Conservation (phyloP, 2,329 filamentous ascomycete species). For the Paecilomyces sp. region DNA sequence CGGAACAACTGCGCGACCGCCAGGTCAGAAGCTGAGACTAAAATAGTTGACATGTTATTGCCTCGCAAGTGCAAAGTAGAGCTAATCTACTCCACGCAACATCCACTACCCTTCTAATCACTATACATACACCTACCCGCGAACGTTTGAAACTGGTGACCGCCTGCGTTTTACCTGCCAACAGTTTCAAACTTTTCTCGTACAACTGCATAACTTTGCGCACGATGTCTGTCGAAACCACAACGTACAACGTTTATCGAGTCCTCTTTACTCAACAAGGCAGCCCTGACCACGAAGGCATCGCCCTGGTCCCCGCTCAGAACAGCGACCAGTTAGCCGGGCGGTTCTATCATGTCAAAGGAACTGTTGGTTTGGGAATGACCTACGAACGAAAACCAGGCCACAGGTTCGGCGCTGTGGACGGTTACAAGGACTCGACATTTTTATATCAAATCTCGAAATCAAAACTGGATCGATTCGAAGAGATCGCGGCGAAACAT, state of each 20-base stretch:
- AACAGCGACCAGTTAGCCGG: background rate
- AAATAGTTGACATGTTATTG: too few species aligned
- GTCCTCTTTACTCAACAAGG: background rate
- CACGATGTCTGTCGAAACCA: background rate
- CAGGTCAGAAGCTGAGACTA: too few species aligned
- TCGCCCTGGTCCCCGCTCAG: background rate
- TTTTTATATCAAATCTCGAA: background rate
- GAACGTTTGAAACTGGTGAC: too few species aligned
- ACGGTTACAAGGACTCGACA: background rate
- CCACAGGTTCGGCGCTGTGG: background rate
- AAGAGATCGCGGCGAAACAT: background rate
- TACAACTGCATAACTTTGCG: too few species aligned
- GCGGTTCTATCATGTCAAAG: background rate
- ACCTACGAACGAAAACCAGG: background rate
- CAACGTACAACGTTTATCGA: background rate
- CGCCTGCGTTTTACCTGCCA: too few species aligned
- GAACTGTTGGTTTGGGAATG: background rate
- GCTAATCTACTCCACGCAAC: background rate
- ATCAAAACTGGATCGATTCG: slow-evolving; percentile 1
- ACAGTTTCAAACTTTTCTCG: too few species aligned
- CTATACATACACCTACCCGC: too few species aligned
- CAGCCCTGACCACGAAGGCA: background rate
- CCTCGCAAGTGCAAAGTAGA: too few species aligned
- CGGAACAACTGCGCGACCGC: too few species aligned
- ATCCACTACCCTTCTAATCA: background rate